Base-by-base conservation (phyloP, 352 stramenopile genomes). In the Globisporangium parvum region DNA sequence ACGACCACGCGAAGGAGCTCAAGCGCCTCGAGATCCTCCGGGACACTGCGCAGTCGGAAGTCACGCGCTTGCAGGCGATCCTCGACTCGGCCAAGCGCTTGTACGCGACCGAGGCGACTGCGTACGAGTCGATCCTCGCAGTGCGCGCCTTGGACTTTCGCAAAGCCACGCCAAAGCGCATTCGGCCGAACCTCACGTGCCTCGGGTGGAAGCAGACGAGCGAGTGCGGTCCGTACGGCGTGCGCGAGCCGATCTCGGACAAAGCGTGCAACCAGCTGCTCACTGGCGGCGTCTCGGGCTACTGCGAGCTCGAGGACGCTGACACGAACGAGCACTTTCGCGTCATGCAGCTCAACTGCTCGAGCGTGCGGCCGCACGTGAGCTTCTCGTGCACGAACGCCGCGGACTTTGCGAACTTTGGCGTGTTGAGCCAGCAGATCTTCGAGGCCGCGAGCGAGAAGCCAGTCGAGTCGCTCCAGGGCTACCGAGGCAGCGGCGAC, bases 261-360 rank as follows among this genome's bases (percentile, higher is more conserved):
- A 59, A 71, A 15, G 57, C 60, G 41, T 91, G 81, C 59, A 60
- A 74, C 17, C 55, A 82, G 51, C 55, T 75, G 35, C 60, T 85
- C 4, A 65, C 62, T 6, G 62, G 67, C 17, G 69, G 68, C 46
- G 55, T 72, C 2, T 74, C 77, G 2, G 82, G 82, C 21, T 90
- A 86, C 60, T 92, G 82, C 33, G 75, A 90, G 51, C 44, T 92
- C 42, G 15, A 75, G 21, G 80, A 92, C 44, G 44, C 59, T 12
- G 62, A 68, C 28, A 89, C 76, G 10, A 67, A 71, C 42, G 71
- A 87, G 57, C 65, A 71, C 39, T 87, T 90, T 44, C 77, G 80
- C 41, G 76, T 84, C 33, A 90, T 90, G 82, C 69, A 86, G 45
- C 73, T 82, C 15, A 75, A 77, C 33, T 92, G 80, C 40, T 72